Percentiles rank a stretch among this genome's conserved stretches.
These are phyloP conservation scores for Eudorina sp. DNA, from an alignment of 139 green algal species.

Conservation along the genomic window DNA sequence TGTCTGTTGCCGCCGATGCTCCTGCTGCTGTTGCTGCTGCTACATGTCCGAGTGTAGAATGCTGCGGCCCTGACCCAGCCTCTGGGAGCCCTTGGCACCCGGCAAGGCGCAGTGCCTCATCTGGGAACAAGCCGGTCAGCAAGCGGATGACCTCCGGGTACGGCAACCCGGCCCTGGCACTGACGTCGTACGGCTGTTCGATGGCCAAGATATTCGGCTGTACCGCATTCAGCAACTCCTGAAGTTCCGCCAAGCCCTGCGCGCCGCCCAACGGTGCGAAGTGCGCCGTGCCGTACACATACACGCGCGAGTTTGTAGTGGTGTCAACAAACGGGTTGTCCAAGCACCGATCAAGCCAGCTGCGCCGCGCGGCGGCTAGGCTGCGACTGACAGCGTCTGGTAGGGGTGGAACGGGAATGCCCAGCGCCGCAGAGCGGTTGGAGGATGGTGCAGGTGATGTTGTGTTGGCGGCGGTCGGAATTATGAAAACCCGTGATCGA, in stretches of 20 bases:
- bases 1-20: not conserved
- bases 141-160: constrained; percentile 1
- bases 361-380: not conserved
- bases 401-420: not conserved
- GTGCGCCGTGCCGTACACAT: constrained; percentile 16
- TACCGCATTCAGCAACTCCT: not conserved
- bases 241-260: not conserved
- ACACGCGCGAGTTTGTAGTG: constrained; percentile 27
- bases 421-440: not conserved
- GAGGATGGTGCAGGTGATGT: too few species aligned
- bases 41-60: not conserved
- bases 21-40: not conserved
- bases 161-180: constrained; percentile 5
- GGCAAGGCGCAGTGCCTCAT: not conserved
- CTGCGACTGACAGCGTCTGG: not conserved
- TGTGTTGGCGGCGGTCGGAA: too few species aligned
- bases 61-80: too few species aligned
- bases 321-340: constrained; percentile 3
- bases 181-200: constrained; percentile 34
- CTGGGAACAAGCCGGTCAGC: not conserved
- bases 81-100: too few species aligned
- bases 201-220: constrained; percentile 19
- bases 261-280: constrained; percentile 14
- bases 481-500: too few species aligned
- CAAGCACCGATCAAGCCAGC: constrained; percentile 1